Conservation (phyloP, 768 basidiomycete species). For the Mycena vitilis region DNA sequence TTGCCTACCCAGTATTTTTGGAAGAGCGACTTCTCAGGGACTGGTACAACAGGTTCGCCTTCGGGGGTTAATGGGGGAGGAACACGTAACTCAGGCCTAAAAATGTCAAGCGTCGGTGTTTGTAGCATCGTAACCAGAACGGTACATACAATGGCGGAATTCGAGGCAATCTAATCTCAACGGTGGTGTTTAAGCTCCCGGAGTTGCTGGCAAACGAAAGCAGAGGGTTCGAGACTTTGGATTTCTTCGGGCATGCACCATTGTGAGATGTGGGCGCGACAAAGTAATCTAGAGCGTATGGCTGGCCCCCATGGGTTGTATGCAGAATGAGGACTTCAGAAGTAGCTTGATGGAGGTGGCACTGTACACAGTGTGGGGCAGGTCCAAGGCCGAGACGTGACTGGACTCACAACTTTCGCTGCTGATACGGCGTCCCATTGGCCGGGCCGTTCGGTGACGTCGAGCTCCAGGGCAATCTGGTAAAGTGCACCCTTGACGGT, state of each 20-base stretch:
- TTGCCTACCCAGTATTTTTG: conserved; percentile 84
- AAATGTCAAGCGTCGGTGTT: background rate
- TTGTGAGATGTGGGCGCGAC: conserved; percentile 75
- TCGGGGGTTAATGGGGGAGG: conserved; percentile 76
- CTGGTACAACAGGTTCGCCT: conserved; percentile 70
- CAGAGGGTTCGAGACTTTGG: conserved; percentile 41
- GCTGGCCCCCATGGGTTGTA: conserved; percentile 54
- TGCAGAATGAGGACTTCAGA: conserved; percentile 72
- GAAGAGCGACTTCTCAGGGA: conserved; percentile 80
- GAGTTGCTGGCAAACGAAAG: conserved; percentile 45
- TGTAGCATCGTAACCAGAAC: background rate
- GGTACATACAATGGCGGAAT: conserved; percentile 68
- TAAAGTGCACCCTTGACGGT: conserved; percentile 62
- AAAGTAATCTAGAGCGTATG: conserved; percentile 81
- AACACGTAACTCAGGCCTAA: conserved; percentile 73
- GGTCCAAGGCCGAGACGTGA: conserved; percentile 31
- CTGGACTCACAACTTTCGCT: conserved; percentile 64
- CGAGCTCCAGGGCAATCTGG: conserved; percentile 75
- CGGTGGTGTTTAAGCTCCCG: conserved; percentile 61
- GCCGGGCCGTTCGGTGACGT: conserved; percentile 53
- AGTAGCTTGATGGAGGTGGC: conserved; percentile 67
- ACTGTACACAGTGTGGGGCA: conserved; percentile 55
- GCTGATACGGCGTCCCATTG: conserved; percentile 69
- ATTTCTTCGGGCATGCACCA: conserved; percentile 67
- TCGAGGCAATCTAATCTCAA: conserved; percentile 56